Conservation (phyloP, 2,329 filamentous ascomycete species). For the Onygenales sp. region DNA sequence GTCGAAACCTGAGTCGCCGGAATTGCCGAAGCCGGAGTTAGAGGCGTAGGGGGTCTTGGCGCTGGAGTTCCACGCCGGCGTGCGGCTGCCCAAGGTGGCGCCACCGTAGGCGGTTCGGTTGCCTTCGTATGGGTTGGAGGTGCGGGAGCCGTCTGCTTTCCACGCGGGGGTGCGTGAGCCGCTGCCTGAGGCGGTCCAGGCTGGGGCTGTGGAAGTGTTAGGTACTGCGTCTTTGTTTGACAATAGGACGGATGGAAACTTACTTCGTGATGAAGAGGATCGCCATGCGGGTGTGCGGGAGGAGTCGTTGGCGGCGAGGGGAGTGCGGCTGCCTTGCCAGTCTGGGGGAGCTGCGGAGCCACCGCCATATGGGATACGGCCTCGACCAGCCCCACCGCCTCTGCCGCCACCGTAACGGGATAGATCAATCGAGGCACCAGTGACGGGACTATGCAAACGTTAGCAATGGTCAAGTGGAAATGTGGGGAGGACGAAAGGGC, state of each 20-base stretch:
- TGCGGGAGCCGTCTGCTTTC: conserved; percentile 48
- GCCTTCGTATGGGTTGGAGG: conserved; percentile 52
- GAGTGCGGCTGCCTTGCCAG: conserved; percentile 62
- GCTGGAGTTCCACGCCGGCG: conserved; percentile 69
- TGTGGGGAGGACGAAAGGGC: background rate
- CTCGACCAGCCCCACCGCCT: conserved; percentile 34
- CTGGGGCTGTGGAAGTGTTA: conserved; percentile 23
- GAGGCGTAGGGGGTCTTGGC: conserved; percentile 62
- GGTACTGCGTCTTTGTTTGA: background rate
- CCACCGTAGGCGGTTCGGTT: conserved; percentile 52
- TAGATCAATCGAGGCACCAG: conserved; percentile 68
- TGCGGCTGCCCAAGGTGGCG: conserved; percentile 46
- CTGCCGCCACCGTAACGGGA: conserved; percentile 39
- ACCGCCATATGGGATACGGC: conserved; percentile 39
- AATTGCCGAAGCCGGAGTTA: conserved; percentile 57
- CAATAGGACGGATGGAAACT: conserved; percentile 26
- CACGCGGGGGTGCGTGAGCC: conserved; percentile 43
- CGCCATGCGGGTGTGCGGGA: conserved; percentile 65
- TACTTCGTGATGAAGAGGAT: conserved; percentile 50
- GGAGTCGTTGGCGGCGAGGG: conserved; percentile 48
- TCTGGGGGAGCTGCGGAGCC: conserved; percentile 39
- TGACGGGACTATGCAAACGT: conserved; percentile 41
- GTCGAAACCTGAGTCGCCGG: conserved; percentile 60
- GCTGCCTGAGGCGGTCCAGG: conserved; percentile 33
- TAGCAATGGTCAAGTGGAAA: background rate